Evolutionary conservation across 202 grass and related monocot species (phyloP).

Genomic region (Setaria viridis): DNA sequence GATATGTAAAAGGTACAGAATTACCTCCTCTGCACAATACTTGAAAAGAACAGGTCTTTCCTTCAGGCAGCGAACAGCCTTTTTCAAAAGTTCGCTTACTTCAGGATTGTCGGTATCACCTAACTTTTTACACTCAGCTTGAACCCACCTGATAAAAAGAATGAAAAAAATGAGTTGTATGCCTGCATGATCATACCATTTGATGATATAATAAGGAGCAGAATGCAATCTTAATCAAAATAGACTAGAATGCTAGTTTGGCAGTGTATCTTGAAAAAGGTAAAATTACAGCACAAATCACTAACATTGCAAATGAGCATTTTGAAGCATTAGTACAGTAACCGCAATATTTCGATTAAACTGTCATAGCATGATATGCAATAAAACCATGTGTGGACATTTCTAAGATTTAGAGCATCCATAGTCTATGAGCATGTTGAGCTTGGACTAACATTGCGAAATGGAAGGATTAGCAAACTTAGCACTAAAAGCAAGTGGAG

Average conservation of each 20-base stretch:
- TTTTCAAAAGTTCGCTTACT: constrained; percentile 91
- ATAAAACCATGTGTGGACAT: neutral
- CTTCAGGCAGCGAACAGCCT: constrained; percentile 83
- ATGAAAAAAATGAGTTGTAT: constrained; percentile 5
- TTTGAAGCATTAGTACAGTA: neutral
- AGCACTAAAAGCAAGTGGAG: constrained; percentile 8
- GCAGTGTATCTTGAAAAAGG: neutral
- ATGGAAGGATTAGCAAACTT: neutral
- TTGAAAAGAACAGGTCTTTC: constrained; percentile 97
- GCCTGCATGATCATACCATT: constrained; percentile 27
- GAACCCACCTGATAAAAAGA: constrained; percentile 84
- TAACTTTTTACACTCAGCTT: constrained; percentile 96
- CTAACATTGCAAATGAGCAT: neutral
- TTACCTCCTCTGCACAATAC: constrained; percentile 99
- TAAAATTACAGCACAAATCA: constrained; percentile 17
- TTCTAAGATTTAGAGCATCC: neutral
- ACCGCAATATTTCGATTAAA: neutral
- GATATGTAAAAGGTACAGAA: neutral
- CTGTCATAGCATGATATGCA: neutral
- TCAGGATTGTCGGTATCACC: constrained; percentile 97
- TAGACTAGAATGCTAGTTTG: neutral
- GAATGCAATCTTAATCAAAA: constrained; percentile 10
- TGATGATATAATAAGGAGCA: constrained; percentile 28
- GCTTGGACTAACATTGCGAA: neutral
- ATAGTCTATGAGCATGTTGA: neutral